Evolutionary conservation across 169 alveolate species (phyloP), one percentile per base, ranked within the genome.

Genomic region (Plasmodium gonderi): DNA sequence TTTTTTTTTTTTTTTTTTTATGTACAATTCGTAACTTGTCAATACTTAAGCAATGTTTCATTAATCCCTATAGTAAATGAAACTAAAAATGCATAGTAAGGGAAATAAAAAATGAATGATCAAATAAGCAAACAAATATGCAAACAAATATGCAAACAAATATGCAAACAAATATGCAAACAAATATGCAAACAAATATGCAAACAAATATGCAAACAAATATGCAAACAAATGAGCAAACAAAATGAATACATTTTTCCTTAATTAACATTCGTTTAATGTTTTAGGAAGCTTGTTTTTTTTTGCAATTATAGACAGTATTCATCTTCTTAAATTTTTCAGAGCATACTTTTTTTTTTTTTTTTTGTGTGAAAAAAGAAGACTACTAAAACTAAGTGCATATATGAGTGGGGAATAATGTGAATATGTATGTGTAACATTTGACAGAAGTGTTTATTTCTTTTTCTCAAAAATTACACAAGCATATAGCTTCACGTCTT

Each of bases 1-100:
- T 54, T 54, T 60, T 60, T 54, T 54, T 54, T 60, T 60, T 60
- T 60, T 60, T 54, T 54, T 54, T 54, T 54, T n/a, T 54, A 60
- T 3, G 38, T 60, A 36, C 72, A 60, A 60, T 60, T 60, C 26
- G 72, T 60, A 60, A 60, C 72, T 20, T 23, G 72, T 23, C 72
- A 60, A 3, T 60, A 26, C n/a, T 20, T 60, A 36, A 36, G 36
- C 72, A 36, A 5, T 60, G 72, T 60, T 60, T 60, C 17, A 60
- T 60, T n/a, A 29, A n/a, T 36, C 17, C 36, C 72, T 60, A 36
- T 60, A 36, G 72, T 12, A 20, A 17, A 60, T 60, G 72, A 60
- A 60, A 23, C 26, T 60, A 60, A 60, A 60, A 60, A 60, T 60
- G 72, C 26, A n/a, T 60, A 29, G 26, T 23, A 60, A 60, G 72